Percentiles rank a stretch among this genome's conserved stretches.
phyloP scores from a whole-genome alignment of 2,329 filamentous ascomycete genomes.

The Zymoseptoria brevis region DNA sequence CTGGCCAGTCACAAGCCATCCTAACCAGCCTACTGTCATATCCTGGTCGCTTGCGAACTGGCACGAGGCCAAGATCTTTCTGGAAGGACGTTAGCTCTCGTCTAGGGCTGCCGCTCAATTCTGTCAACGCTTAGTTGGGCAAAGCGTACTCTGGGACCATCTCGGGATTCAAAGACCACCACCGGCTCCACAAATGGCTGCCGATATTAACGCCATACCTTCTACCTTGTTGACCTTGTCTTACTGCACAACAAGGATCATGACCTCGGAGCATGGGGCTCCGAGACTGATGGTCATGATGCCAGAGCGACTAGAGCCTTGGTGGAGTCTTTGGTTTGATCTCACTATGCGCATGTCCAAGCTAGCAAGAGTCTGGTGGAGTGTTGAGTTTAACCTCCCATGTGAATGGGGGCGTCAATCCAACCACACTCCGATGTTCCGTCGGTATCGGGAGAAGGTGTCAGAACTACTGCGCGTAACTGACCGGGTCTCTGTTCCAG shows the following conservation, averaged over 20 bases:
- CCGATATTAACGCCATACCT: neutral
- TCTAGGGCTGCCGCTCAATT: neutral
- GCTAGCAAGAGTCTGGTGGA: neutral
- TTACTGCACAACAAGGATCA: neutral
- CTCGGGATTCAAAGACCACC: neutral
- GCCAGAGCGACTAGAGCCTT: neutral
- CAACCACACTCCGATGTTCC: neutral
- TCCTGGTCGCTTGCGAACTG: neutral
- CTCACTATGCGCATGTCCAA: neutral
- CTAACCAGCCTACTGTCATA: neutral
- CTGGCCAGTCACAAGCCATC: neutral
- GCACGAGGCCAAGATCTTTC: neutral
- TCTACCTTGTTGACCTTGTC: neutral
- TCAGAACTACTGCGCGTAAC: neutral
- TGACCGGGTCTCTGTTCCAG: neutral
- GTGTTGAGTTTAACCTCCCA: neutral
- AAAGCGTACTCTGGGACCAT: neutral
- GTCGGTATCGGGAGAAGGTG: neutral
- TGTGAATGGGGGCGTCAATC: neutral
- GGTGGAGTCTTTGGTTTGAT: neutral
- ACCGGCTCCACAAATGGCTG: neutral
- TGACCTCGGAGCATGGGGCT: neutral
- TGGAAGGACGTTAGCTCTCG: neutral
- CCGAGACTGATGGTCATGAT: neutral
- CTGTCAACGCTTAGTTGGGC: neutral